phyloP scores from a whole-genome alignment of 2,329 filamentous ascomycete species.

The Lojkania enalia region DNA sequence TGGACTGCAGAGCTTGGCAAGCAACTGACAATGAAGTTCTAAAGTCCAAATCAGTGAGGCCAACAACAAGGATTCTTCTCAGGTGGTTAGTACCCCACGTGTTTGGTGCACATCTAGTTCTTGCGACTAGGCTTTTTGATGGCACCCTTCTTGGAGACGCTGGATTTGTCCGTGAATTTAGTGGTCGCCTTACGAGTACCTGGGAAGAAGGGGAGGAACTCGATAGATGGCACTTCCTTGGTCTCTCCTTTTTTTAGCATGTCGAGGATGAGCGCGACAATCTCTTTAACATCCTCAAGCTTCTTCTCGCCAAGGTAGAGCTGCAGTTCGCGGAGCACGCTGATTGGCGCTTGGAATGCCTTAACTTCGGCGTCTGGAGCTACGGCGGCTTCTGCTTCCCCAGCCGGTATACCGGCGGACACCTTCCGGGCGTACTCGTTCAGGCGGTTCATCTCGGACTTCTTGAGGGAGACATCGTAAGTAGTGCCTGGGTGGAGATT shows the following conservation, averaged over 20 bases:
- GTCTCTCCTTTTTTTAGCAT: conserved; percentile 32
- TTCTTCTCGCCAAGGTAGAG: conserved; percentile 28
- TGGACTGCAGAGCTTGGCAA: too few relatives aligned
- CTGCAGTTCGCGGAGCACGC: conserved; percentile 36
- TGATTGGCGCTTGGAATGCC: conserved; percentile 38
- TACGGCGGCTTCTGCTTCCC: conserved; percentile 17
- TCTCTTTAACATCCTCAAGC: conserved; percentile 21
- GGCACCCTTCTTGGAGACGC: conserved; percentile 10
- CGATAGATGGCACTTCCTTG: conserved; percentile 22
- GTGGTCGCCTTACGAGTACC: background rate
- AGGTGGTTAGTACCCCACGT: too few relatives aligned
- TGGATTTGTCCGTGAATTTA: background rate
- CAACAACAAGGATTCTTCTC: too few relatives aligned
- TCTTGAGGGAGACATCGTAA: conserved; percentile 40
- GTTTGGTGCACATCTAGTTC: background rate
- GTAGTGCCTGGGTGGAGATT: conserved; percentile 31
- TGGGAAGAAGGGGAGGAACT: conserved; percentile 8
- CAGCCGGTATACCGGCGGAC: conserved; percentile 15
- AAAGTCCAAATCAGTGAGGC: too few relatives aligned
- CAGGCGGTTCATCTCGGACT: conserved; percentile 39
- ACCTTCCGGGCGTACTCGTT: conserved; percentile 32
- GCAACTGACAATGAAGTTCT: too few relatives aligned
- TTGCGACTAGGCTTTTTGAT: conserved; percentile 10
- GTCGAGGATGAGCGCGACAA: conserved; percentile 30
- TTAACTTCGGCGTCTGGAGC: conserved; percentile 19